Evolutionary conservation across 2,329 filamentous ascomycete genomes (phyloP), one percentile per base, ranked within the genome.

Genomic region (Colletotrichum cordylinicola): DNA sequence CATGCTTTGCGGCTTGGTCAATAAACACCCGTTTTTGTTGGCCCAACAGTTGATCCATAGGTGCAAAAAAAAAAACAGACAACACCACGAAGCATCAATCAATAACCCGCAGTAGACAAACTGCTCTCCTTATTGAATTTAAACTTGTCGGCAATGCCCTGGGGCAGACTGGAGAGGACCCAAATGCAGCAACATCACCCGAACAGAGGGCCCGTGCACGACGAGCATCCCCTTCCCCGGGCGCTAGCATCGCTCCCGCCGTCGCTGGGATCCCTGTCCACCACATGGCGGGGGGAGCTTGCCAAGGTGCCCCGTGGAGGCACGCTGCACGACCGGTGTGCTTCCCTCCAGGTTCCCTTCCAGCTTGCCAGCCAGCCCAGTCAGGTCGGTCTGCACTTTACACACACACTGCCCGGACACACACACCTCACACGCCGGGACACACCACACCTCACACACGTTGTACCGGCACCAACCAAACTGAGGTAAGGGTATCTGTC

Each of bases 141-240:
- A 52, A 52, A 52, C 43, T 52, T n/a, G 43, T 52, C 43, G 43
- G 43, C 43, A 52, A 24, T 52, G 43, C 43, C 43, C 43, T 52
- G 43, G 43, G n/a, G n/a, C n/a, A 58, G 16, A 18, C 55, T 58
- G 55, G 55, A 27, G 15, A 31, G 55, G 21, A 31, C 43, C 33
- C 61, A 24, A 64, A 64, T 64, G 21, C 52, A 58, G 48, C 29
- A 60, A 29, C 8, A 43, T 48, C 33, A 52, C 37, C 73, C 43
- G 69, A 75, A 64, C 73, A 37, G 56, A 67, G 8, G 73, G 73
- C 43, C 73, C 56, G 73, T 75, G 72, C 72, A 35, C 33, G 56
- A 31, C 21, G 43, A 52, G 43, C n/a, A 7, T 37, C 15, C 12
- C 24, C 15, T 29, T 43, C 55, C 27, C 48, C 67, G 67, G 67